Conservation (phyloP, 1,284 basidiomycete species). For the Lentinula novae-zelandiae region DNA sequence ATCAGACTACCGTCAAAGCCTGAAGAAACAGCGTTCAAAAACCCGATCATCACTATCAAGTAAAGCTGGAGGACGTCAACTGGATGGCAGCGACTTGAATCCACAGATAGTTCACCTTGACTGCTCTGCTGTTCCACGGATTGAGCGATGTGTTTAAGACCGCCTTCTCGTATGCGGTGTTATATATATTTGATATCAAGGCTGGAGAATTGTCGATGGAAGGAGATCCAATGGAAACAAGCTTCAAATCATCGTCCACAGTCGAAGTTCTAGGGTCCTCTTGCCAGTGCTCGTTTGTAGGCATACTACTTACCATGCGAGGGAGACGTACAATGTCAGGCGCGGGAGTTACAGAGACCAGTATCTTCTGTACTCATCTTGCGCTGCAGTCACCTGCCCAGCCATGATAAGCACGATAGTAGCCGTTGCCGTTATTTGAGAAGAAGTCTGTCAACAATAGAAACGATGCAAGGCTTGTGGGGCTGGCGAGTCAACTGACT, state of each 20-base stretch:
- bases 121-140: slow-evolving; percentile 21
- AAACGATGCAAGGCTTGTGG: no score
- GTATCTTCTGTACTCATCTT: no score
- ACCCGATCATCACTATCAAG: slow-evolving; percentile 26
- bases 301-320: neutral
- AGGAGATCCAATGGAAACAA: slow-evolving; percentile 3
- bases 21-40: slow-evolving; percentile 25
- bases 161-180: slow-evolving; percentile 21
- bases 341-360: no score
- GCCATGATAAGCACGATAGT: no score
- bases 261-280: neutral
- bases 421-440: no score
- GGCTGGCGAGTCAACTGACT: no score
- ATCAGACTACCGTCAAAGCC: slow-evolving; percentile 27
- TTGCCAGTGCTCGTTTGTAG: neutral
- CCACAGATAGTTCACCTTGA: slow-evolving; percentile 18
- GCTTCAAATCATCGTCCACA: slow-evolving; percentile 5
- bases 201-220: neutral
- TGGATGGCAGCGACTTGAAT: neutral
- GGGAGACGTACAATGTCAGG: no score
- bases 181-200: slow-evolving; percentile 23
- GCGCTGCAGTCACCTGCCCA: no score
- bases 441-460: no score
- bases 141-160: slow-evolving; percentile 19
- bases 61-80: slow-evolving; percentile 18